phyloP scores from a whole-genome alignment of 768 basidiomycete species.

The Serendipita sp. region DNA sequence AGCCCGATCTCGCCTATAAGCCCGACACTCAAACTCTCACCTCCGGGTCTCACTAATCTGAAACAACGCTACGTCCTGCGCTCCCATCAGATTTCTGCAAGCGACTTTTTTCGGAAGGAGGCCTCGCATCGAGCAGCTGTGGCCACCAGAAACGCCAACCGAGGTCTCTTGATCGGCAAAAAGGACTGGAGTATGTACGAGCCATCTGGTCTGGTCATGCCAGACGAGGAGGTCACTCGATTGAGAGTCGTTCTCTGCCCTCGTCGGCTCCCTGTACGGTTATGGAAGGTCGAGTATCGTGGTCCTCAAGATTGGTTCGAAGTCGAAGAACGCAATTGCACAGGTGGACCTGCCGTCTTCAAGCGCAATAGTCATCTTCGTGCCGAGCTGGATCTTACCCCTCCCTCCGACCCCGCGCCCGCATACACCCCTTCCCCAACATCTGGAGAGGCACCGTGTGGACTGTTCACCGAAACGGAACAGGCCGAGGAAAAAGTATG shows the following conservation, averaged over 20 bases:
- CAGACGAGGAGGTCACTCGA: background rate
- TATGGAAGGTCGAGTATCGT: background rate
- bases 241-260: background rate
- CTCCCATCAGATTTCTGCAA: background rate
- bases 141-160: background rate
- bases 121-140: conserved; percentile 4
- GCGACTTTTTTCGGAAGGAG: conserved; percentile 4
- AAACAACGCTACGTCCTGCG: background rate
- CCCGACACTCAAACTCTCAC: background rate
- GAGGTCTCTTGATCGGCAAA: background rate
- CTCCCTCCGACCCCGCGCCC: background rate
- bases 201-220: background rate
- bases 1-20: background rate
- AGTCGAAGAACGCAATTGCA: background rate
- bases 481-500: background rate
- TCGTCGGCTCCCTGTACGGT: background rate
- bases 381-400: background rate
- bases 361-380: conserved; percentile 1
- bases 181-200: background rate
- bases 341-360: background rate
- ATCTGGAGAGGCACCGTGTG: background rate
- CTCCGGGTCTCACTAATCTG: background rate
- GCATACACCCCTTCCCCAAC: background rate
- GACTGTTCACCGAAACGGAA: background rate
- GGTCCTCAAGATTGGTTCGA: background rate